Percentiles rank a stretch among this genome's conserved stretches.
These are phyloP conservation scores for Phytopythium mirpurense DNA, from an alignment of 352 stramenopile genomes.

Conservation along the genomic window DNA sequence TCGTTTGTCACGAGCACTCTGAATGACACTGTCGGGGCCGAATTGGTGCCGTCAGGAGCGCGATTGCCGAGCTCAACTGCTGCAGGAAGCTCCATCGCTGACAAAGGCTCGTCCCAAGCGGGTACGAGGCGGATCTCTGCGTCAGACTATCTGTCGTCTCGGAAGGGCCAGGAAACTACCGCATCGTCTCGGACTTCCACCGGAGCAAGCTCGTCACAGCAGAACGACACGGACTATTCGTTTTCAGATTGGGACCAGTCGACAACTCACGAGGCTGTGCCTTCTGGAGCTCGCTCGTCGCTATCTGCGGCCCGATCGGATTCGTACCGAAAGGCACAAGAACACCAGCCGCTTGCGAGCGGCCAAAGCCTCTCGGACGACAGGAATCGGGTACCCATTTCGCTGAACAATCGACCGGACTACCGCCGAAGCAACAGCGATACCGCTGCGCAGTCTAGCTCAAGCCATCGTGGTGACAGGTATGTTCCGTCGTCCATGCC, in stretches of 20 bases:
- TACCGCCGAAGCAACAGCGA: slow-evolving; percentile 6
- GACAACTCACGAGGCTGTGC: not conserved
- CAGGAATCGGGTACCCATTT: not conserved
- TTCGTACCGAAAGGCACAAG: not conserved
- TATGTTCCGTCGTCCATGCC: not conserved
- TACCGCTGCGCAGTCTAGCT: not conserved
- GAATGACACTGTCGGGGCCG: not conserved
- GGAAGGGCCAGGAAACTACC: not conserved
- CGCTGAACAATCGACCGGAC: not conserved
- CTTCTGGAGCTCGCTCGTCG: not conserved
- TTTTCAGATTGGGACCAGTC: slow-evolving; percentile 6
- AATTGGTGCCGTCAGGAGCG: not conserved
- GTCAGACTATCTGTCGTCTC: slow-evolving; percentile 14
- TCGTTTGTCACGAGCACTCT: not conserved
- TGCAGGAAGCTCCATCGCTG: not conserved
- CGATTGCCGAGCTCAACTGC: not conserved
- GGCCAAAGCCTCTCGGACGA: slow-evolving; percentile 3
- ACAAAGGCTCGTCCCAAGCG: slow-evolving; percentile 1
- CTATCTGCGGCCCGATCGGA: not conserved
- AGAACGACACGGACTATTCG: not conserved
- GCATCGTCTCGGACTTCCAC: not conserved
- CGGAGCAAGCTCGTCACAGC: not conserved
- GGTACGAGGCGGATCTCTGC: slow-evolving; percentile 22
- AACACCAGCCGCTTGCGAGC: not conserved
- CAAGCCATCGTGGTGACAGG: slow-evolving; percentile 1